These are phyloP conservation scores for Conticribra guillardii DNA, from an alignment of 108 stramenopile genomes.

Conservation along the genomic window DNA sequence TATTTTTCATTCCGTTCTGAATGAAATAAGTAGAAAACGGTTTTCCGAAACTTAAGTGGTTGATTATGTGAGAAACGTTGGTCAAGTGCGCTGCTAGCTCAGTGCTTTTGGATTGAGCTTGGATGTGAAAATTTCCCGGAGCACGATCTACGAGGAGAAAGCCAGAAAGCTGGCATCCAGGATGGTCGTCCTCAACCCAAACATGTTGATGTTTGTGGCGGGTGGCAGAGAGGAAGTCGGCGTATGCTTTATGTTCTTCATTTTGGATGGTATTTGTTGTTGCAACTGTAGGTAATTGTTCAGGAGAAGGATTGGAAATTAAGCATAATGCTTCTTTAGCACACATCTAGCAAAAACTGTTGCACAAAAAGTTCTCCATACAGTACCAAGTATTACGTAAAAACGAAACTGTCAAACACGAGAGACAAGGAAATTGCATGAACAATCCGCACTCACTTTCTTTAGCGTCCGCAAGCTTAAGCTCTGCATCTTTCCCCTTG, in stretches of 20 bases:
- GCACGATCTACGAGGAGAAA: constrained; percentile 90
- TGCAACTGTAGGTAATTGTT: constrained; percentile 27
- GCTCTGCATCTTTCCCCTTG: constrained; percentile 40
- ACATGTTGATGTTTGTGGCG: constrained; percentile 35
- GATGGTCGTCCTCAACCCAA: constrained; percentile 73
- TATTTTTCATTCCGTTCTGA: constrained; percentile 42
- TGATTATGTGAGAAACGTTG: constrained; percentile 90
- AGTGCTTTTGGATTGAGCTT: constrained; percentile 84
- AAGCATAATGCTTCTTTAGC: too few species aligned
- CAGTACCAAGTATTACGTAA: too few species aligned
- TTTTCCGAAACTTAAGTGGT: constrained; percentile 86
- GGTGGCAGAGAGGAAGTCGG: constrained; percentile 38
- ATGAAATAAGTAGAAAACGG: constrained; percentile 51
- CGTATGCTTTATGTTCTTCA: constrained; percentile 39
- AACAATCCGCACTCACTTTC: constrained; percentile 47
- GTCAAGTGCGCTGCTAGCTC: constrained; percentile 92
- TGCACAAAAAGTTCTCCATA: too few species aligned
- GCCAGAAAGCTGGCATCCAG: constrained; percentile 83
- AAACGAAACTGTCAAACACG: too few species aligned
- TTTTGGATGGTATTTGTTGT: constrained; percentile 26
- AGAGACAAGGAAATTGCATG: background rate
- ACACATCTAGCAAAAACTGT: too few species aligned
- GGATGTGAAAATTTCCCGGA: constrained; percentile 97
- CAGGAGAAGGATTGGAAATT: too few species aligned
- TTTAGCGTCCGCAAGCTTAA: constrained; percentile 39